phyloP scores from a whole-genome alignment of 768 basidiomycete genomes.

The Tephrocybe rancida region DNA sequence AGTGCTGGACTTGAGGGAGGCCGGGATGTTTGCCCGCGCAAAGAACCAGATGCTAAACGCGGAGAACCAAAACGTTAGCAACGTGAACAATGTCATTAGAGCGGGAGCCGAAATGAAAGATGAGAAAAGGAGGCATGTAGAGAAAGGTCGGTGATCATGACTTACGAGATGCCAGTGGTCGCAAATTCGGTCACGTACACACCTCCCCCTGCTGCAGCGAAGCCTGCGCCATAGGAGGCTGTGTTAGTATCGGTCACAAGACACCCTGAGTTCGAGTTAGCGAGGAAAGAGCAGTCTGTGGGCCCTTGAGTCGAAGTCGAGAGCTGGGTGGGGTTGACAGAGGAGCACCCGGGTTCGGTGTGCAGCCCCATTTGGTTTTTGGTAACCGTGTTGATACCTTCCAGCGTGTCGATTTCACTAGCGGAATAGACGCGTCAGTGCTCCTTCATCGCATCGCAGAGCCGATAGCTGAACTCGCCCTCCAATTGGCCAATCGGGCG shows the following conservation, averaged over 20 bases:
- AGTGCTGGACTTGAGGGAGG: slow-evolving; percentile 46
- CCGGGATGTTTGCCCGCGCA: slow-evolving; percentile 50
- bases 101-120: background rate
- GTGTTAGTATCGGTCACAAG: slow-evolving; percentile 55
- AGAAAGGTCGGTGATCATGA: too few species aligned
- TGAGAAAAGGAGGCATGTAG: too few species aligned
- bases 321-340: slow-evolving; percentile 48
- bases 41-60: slow-evolving; percentile 70
- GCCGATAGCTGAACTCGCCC: slow-evolving; percentile 37
- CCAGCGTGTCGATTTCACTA: slow-evolving; percentile 79
- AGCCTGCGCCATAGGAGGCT: slow-evolving; percentile 64
- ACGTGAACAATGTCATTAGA: background rate
- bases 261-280: slow-evolving; percentile 67
- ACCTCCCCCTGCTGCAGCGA: slow-evolving; percentile 69
- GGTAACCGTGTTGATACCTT: slow-evolving; percentile 72
- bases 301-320: slow-evolving; percentile 52
- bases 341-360: slow-evolving; percentile 61
- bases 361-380: slow-evolving; percentile 75
- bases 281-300: slow-evolving; percentile 58
- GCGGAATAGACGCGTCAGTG: background rate
- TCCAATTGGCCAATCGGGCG: slow-evolving; percentile 61
- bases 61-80: too few species aligned
- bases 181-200: slow-evolving; percentile 78
- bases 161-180: slow-evolving; percentile 63
- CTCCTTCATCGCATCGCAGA: background rate